Evolutionary conservation across 768 basidiomycete species (phyloP).

Genomic region (Termitomyces sp.): DNA sequence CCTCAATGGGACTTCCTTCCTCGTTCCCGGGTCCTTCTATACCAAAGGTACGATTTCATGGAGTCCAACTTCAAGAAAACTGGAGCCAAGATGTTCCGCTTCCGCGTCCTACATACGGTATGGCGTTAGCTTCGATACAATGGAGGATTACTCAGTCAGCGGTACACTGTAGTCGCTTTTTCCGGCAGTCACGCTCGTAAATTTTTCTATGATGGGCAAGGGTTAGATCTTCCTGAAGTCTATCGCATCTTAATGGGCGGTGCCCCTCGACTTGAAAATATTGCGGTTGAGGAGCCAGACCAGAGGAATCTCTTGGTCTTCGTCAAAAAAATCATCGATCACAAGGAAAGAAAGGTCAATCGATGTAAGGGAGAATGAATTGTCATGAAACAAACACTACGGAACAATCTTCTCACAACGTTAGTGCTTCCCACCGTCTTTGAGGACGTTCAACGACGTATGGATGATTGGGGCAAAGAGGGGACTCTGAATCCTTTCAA

Average conservation of each 20-base stretch:
- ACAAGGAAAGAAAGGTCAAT: conserved; percentile 11
- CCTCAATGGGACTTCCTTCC: conserved; percentile 24
- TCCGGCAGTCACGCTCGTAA: conserved; percentile 28
- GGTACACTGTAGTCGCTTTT: conserved; percentile 23
- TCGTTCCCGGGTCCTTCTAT: conserved; percentile 29
- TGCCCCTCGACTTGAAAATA: conserved; percentile 22
- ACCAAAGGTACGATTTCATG: conserved; percentile 27
- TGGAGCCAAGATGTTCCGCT: conserved; percentile 21
- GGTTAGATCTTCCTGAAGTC: conserved; percentile 27
- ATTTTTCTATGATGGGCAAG: conserved; percentile 26
- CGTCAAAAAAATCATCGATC: conserved; percentile 12
- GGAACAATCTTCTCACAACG: not conserved
- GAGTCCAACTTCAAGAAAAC: conserved; percentile 21
- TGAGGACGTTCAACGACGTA: conserved; percentile 19
- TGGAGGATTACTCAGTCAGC: not conserved
- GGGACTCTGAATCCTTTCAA: conserved; percentile 23
- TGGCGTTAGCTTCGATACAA: not conserved
- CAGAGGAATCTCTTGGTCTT: conserved; percentile 18
- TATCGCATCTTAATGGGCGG: conserved; percentile 32
- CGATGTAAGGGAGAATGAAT: conserved; percentile 6
- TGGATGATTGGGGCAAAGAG: conserved; percentile 20
- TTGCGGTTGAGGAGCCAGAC: conserved; percentile 15
- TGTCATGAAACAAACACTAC: too few species aligned
- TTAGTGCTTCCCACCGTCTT: conserved; percentile 21
- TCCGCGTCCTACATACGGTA: conserved; percentile 26